Percentiles rank a stretch among this genome's conserved stretches.
These are phyloP conservation scores for Posidonia oceanica DNA, from an alignment of 116 monocot genomes.

Conservation along the genomic window DNA sequence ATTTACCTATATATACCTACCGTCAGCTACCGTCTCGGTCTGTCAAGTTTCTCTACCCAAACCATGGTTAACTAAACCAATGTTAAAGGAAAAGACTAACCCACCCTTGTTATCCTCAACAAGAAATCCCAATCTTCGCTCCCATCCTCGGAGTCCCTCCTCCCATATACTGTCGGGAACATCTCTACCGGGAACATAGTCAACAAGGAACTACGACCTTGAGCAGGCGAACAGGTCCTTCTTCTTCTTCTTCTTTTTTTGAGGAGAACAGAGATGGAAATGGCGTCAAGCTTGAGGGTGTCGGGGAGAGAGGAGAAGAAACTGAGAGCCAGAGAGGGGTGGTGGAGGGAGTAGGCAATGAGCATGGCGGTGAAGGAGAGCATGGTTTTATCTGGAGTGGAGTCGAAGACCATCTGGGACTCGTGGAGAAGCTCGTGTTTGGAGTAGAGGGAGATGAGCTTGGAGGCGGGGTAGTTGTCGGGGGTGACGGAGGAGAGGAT, in stretches of 20 bases:
- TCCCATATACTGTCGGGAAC: too few relatives aligned
- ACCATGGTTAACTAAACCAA: too few relatives aligned
- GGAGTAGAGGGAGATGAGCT: slow-evolving; percentile 64
- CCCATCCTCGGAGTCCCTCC: too few relatives aligned
- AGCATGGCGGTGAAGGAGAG: slow-evolving; percentile 70
- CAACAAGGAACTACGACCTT: too few relatives aligned
- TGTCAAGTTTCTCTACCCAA: too few relatives aligned
- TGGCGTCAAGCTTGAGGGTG: slow-evolving; percentile 24
- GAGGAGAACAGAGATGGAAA: slow-evolving; percentile 52
- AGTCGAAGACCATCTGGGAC: slow-evolving; percentile 50
- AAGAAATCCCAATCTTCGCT: too few relatives aligned
- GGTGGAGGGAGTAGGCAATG: slow-evolving; percentile 36
- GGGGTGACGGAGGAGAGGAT: slow-evolving; percentile 34
- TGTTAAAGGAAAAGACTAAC: too few relatives aligned
- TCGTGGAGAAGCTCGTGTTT: slow-evolving; percentile 25
- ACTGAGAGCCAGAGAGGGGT: slow-evolving; percentile 10
- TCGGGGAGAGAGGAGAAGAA: slow-evolving; percentile 26
- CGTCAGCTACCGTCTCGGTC: too few relatives aligned
- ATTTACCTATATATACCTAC: too few relatives aligned
- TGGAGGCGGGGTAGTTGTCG: slow-evolving; percentile 53
- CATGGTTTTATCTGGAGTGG: slow-evolving; percentile 31
- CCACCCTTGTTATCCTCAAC: too few relatives aligned
- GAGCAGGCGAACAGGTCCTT: too few relatives aligned
- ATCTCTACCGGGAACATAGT: too few relatives aligned
- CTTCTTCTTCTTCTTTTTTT: slow-evolving; percentile 7